Evolutionary conservation across 192 early-diverging fungal genomes (phyloP).

Genomic region (Podila verticillata): DNA sequence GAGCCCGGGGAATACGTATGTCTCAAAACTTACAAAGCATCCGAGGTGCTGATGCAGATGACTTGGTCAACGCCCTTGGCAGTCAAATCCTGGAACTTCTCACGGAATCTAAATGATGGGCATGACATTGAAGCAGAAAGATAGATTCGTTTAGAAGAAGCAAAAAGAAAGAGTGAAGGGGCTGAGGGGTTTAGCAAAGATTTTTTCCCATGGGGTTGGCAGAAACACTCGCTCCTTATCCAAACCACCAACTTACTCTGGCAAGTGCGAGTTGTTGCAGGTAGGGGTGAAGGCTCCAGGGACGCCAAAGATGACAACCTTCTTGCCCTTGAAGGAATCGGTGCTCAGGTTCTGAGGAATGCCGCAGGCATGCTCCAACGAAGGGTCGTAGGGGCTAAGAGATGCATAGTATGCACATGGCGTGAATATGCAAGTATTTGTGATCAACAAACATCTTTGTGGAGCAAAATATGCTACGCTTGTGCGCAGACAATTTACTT

Average conservation of each 20-base stretch:
- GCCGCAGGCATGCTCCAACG: conserved; percentile 39
- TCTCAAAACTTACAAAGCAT: conserved; percentile 53
- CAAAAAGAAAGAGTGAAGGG: background rate
- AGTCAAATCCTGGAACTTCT: conserved; percentile 64
- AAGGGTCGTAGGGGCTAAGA: conserved; percentile 36
- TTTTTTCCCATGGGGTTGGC: conserved; percentile 4
- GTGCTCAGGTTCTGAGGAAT: conserved; percentile 49
- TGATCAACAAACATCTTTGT: background rate
- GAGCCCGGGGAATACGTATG: too few relatives aligned
- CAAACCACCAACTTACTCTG: conserved; percentile 52
- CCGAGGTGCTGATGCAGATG: conserved; percentile 69
- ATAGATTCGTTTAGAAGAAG: background rate
- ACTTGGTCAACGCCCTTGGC: conserved; percentile 77
- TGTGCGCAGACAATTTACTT: conserved; percentile 6
- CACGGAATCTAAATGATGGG: conserved; percentile 55
- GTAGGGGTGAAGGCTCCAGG: conserved; percentile 74
- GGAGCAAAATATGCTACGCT: too few relatives aligned
- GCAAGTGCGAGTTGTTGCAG: conserved; percentile 64
- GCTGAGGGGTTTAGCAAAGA: background rate
- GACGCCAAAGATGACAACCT: conserved; percentile 73
- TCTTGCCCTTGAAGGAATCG: conserved; percentile 67
- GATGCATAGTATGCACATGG: too few relatives aligned
- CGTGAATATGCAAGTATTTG: background rate
- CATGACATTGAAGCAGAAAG: background rate
- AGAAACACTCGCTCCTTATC: background rate